Evolutionary conservation across 1,139 yeast genomes (phyloP), one percentile per base, ranked within the genome.

Genomic region (Candida neerlandica): DNA sequence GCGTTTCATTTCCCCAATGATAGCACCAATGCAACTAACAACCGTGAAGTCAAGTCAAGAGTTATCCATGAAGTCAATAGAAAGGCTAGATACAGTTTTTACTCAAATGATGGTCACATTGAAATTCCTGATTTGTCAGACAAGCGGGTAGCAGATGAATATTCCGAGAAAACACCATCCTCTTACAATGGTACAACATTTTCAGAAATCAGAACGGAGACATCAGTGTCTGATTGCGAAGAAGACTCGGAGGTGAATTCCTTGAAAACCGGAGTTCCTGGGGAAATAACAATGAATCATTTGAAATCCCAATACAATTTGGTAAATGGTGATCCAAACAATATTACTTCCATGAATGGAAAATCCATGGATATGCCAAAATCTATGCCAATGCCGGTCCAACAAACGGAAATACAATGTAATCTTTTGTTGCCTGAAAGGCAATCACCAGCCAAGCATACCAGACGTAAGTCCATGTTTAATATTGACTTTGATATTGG

Each of bases 91-190:
- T 48, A 52, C 45, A 69, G 71, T 47, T 68, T 60, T 49, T 55
- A 62, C 33, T 63, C 72, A 1, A 54, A 57, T 3, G 48, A 62
- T 1, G 80, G 80, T 1, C 78, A 74, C 50, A 76, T 76, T 32
- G 78, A 74, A 51, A 76, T 76, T 21, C 80, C 81, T 0, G 75
- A 74, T 45, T 63, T 73, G 35, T 59, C 64, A 45, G 68, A 66
- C 48, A 61, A 62, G 6, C 53, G 58, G 7, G 51, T 58, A 16
- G 45, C 52, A 19, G 59, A 58, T 15, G 58, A 65, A 6, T 66
- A 58, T 47, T 59, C 69, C 1, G 59, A 62, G 10, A 61, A 46
- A 44, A 56, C 70, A 1, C 52, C 55, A 7, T 54, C 61, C 33
- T 58, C 69, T 0, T 61, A 63, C 43, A 63, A 62, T 53, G 73